Percentiles rank a stretch among this genome's conserved stretches.
Evolutionary conservation across 1,284 basidiomycete species (phyloP).

Genomic region (Somion occarium): DNA sequence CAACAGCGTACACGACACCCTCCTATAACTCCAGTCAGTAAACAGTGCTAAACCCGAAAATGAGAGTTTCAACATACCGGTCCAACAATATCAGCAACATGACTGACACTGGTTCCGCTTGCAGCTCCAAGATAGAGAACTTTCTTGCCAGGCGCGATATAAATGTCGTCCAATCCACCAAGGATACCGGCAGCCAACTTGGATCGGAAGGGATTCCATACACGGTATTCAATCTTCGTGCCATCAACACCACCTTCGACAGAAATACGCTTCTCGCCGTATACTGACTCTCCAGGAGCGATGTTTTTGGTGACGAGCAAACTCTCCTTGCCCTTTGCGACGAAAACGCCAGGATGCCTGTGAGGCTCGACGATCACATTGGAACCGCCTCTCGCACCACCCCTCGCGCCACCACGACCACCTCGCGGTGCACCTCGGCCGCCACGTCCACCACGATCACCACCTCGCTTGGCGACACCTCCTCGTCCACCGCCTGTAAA

Average conservation of each 20-base stretch:
- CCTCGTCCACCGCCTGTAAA: conserved; percentile 16
- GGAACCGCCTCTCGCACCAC: conserved; percentile 76
- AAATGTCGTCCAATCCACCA: conserved; percentile 93
- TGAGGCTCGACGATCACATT: conserved; percentile 94
- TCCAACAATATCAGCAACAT: conserved; percentile 98
- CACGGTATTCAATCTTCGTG: conserved; percentile 94
- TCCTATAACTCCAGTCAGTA: conserved; percentile 46
- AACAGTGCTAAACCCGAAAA: conserved; percentile 11
- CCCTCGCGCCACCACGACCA: conserved; percentile 45
- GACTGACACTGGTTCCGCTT: conserved; percentile 94
- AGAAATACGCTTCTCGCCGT: conserved; percentile 95
- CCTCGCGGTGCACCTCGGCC: conserved; percentile 45
- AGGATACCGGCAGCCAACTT: conserved; percentile 97
- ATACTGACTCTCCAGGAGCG: conserved; percentile 95
- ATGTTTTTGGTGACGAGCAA: conserved; percentile 98
- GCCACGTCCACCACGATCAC: conserved; percentile 34
- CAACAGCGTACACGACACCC: conserved; percentile 96
- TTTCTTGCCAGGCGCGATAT: conserved; percentile 92
- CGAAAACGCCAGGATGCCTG: conserved; percentile 90
- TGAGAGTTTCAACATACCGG: conserved; percentile 56
- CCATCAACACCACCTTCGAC: conserved; percentile 76
- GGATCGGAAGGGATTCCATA: conserved; percentile 99
- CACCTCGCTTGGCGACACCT: conserved; percentile 35
- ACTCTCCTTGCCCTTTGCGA: conserved; percentile 95
- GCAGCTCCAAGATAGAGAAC: conserved; percentile 98